Evolutionary conservation across 331 rosid genomes (phyloP).

Genomic region (Malus hybrid): DNA sequence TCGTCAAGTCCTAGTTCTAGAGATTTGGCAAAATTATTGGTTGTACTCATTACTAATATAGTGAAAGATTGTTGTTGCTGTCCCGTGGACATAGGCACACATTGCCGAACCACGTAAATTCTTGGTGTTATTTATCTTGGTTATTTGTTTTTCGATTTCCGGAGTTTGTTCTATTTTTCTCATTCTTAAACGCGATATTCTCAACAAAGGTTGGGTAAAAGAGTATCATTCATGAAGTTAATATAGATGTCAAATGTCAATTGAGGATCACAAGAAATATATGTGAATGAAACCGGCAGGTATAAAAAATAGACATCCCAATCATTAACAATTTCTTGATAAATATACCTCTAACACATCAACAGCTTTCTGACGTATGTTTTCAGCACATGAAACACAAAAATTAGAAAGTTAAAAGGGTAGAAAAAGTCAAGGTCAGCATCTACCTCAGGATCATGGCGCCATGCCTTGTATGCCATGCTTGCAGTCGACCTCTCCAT

Average conservation of each 20-base stretch:
- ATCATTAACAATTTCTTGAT: background rate
- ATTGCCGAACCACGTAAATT: too few species aligned
- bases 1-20: too few species aligned
- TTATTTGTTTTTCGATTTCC: too few species aligned
- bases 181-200: too few species aligned
- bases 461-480: conserved; percentile 92
- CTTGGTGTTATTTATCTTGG: too few species aligned
- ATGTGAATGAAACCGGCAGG: background rate
- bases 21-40: too few species aligned
- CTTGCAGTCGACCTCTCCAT: conserved; percentile 75
- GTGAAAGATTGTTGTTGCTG: too few species aligned
- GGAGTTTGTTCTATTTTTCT: too few species aligned
- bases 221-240: background rate
- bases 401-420: background rate
- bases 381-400: background rate
- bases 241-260: background rate
- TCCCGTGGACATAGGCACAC: too few species aligned
- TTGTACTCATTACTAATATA: too few species aligned
- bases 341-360: background rate
- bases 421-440: conserved; percentile 7
- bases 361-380: background rate
- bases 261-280: background rate
- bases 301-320: background rate
- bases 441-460: conserved; percentile 87
- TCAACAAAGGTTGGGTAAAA: background rate